Base-by-base conservation (phyloP, 306 rosid genomes). In the Malus sieversii region DNA sequence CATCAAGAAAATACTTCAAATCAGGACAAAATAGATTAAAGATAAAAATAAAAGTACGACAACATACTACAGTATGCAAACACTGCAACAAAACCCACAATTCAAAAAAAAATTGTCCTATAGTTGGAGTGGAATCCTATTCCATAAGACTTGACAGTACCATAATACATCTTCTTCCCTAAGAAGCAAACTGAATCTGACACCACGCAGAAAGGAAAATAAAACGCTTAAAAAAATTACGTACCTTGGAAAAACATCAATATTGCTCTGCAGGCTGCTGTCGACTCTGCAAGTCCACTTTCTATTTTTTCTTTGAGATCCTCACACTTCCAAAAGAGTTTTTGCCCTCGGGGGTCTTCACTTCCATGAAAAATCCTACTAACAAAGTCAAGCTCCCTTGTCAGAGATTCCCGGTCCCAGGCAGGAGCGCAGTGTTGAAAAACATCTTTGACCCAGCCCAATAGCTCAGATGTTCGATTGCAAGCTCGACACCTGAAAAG, bases 391-490 rank as follows among this genome's bases (percentile, higher is more conserved):
- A 95, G 97, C 77, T 95, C 97, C 83, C 96, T 92, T 48, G 83
- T 81, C 75, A 92, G 81, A 71, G 97, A 85, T 69, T 92, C 98
- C 68, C 87, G 93, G 18, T 92, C 97, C 98, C 98, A 95, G 70
- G 97, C 79, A 25, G 91, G 96, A 9, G 93, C 97, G 82, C 98
- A 95, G 69, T 95, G 98, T 78, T 89, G 98, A 80, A 95, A 95
- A 77, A 95, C 97, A 82, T 95, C 98, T 84, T 91, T 92, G 73
- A 95, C 98, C 97, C 97, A 92, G 79, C 98, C 97, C 64, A 95
- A 87, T 79, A 95, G 91, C 80, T 95, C 97, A 25, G 97, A 92
- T 83, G 99, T 92, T 75, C 93, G 90, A 79, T 81, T 88, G 88
- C 99, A 95, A 57, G 99, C 97, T 63, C 86, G 97, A 75, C 99